Percentiles rank a stretch among this genome's conserved stretches.
Conservation (phyloP, 1,139 yeast genomes). For the Zhuliangozyma blackwelliae region DNA sequence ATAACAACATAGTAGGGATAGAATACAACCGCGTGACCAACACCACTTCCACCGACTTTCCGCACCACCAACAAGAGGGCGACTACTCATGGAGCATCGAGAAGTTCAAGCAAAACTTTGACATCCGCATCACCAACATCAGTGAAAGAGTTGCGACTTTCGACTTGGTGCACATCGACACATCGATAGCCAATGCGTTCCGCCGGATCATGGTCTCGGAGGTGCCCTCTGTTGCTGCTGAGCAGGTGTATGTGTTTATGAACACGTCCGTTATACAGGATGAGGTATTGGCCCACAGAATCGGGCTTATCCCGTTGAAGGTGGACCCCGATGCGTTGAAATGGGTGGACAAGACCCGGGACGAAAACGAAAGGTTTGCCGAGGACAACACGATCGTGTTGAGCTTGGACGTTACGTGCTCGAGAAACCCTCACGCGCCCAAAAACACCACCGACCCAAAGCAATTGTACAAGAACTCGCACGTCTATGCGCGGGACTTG, state of each 20-base stretch:
- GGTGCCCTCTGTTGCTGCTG: conserved; percentile 94
- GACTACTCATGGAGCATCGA: conserved; percentile 84
- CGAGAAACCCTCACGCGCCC: conserved; percentile 81
- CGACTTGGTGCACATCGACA: conserved; percentile 81
- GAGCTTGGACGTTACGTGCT: conserved; percentile 75
- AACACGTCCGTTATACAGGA: conserved; percentile 96
- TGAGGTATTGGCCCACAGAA: conserved; percentile 92
- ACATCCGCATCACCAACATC: conserved; percentile 62
- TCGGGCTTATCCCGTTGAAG: conserved; percentile 85
- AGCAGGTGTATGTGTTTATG: conserved; percentile 82
- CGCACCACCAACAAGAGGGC: conserved; percentile 65
- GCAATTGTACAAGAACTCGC: conserved; percentile 75
- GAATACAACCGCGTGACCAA: conserved; percentile 91
- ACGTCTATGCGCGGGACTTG: conserved; percentile 83
- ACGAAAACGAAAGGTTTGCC: conserved; percentile 67
- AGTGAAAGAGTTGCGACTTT: conserved; percentile 76
- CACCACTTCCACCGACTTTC: conserved; percentile 82
- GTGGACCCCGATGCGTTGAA: conserved; percentile 84
- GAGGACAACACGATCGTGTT: conserved; percentile 88
- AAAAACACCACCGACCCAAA: conserved; percentile 77
- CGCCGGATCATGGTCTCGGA: conserved; percentile 96
- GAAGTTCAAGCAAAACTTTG: conserved; percentile 66
- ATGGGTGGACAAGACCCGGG: conserved; percentile 68
- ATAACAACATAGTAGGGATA: conserved; percentile 69
- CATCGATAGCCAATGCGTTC: conserved; percentile 93